Percentiles rank a stretch among this genome's conserved stretches.
phyloP scores from a whole-genome alignment of 1,139 yeast species.

The Lodderomyces metapsilosis region DNA sequence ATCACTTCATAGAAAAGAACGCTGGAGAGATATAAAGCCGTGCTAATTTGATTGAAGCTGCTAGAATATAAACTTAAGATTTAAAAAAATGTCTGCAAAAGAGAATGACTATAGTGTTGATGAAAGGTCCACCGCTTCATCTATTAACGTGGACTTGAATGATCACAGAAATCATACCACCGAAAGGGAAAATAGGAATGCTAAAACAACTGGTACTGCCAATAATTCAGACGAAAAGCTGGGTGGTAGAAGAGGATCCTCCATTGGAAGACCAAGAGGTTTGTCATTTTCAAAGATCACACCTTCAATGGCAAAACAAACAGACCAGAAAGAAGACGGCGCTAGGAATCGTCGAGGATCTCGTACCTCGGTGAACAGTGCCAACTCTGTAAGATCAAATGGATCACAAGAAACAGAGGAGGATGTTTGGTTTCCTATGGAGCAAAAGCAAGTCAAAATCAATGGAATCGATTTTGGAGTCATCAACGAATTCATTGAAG shows the following conservation, averaged over 20 bases:
- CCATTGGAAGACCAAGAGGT: background rate
- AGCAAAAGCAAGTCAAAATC: constrained; percentile 64
- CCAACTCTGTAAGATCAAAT: constrained; percentile 66
- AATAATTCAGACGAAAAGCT: background rate
- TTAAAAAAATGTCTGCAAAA: background rate
- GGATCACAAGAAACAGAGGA: constrained; percentile 88
- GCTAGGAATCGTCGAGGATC: constrained; percentile 28
- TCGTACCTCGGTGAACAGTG: constrained; percentile 46
- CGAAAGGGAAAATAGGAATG: background rate
- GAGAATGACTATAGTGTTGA: background rate
- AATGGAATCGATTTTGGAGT: constrained; percentile 80
- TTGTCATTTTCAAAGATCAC: background rate
- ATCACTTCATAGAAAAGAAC: too few species aligned
- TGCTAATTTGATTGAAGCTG: too few species aligned
- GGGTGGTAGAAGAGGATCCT: background rate
- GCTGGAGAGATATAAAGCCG: background rate
- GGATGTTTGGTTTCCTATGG: constrained; percentile 96
- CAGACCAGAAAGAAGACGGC: background rate
- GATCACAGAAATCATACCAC: background rate
- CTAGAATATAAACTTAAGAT: too few species aligned
- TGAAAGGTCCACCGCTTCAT: background rate
- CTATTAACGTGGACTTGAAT: background rate
- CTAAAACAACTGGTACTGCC: background rate
- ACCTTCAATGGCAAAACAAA: background rate
- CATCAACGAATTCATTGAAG: constrained; percentile 69